Evolutionary conservation across 345 rosid species (phyloP).

Genomic region (Euphorbia pulcherrima): DNA sequence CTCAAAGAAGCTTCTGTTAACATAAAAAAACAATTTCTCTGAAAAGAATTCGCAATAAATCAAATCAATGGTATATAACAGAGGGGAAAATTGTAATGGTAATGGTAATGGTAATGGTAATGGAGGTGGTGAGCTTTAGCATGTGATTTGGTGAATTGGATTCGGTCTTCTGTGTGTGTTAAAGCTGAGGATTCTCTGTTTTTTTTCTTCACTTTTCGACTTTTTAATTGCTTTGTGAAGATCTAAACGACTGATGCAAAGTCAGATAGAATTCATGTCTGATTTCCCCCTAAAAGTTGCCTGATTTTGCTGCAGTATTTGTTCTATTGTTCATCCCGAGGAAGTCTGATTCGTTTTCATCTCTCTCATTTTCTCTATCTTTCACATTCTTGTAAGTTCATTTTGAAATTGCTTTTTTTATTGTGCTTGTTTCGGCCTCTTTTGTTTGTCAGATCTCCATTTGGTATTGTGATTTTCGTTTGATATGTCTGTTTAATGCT

Average conservation of each 20-base stretch:
- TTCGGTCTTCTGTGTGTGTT: conserved; percentile 3
- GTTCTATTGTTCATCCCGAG: neutral
- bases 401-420: neutral
- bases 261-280: conserved; percentile 14
- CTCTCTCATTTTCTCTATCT: neutral
- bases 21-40: neutral
- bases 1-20: conserved; percentile 8
- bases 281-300: conserved; percentile 9
- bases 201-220: neutral
- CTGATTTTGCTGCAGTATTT: conserved; percentile 5
- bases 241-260: neutral
- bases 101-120: neutral
- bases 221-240: neutral
- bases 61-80: neutral
- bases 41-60: neutral
- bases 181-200: conserved; percentile 3
- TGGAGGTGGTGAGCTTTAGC: neutral
- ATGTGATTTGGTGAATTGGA: conserved; percentile 17
- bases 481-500: neutral
- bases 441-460: conserved; percentile 6
- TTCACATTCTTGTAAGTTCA: neutral
- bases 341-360: neutral
- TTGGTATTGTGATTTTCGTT: conserved; percentile 1
- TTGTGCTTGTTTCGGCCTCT: neutral
- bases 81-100: neutral